Base-by-base conservation (phyloP, 345 rosid genomes). In the Syzygium aqueum region DNA sequence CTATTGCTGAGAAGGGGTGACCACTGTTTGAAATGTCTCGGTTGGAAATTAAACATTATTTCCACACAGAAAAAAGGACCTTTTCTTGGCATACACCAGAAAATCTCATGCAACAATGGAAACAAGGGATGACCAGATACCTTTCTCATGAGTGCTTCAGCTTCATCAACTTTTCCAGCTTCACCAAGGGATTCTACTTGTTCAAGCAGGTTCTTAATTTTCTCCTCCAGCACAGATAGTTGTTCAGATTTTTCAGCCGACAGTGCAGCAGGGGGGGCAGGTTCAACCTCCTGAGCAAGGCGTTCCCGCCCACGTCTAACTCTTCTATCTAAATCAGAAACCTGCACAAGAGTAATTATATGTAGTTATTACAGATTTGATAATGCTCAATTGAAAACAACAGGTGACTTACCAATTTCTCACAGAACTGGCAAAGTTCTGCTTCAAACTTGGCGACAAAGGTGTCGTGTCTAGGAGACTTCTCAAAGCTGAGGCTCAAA, bases 71-170 rank as follows among this genome's bases (percentile, higher is more conserved):
- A 22, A 73, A 73, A 33, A 73, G 25, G 46, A 33, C 80, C 25
- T 33, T 73, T 33, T 73, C 80, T 73, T 33, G 25, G 80, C 80
- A 33, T 73, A 73, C 80, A 73, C 49, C 49, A 73, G 80, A 9
- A 9, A 73, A 73, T 73, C 37, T 73, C 80, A 73, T 73, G 46
- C 43, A 73, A 37, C 21, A 73, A 73, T 73, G 25, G 49, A 73
- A 37, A 73, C 80, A 10, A 53, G 46, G 56, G 13, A 37, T 73
- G 63, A 49, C 54, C 40, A 85, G 40, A 10, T 89, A 97, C 99
- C 99, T 96, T 97, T 91, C 95, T 96, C 99, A 97, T 97, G 12
- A 97, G 95, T 61, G 99, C 99, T 93, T 98, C 98, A 90, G 99
- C 99, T 94, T 98, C 98, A 89, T 98, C 99, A 87, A 98, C 99